Evolutionary conservation across 2,329 filamentous ascomycete species (phyloP), one percentile per base, ranked within the genome.

Genomic region (Anisogramma anomala): DNA sequence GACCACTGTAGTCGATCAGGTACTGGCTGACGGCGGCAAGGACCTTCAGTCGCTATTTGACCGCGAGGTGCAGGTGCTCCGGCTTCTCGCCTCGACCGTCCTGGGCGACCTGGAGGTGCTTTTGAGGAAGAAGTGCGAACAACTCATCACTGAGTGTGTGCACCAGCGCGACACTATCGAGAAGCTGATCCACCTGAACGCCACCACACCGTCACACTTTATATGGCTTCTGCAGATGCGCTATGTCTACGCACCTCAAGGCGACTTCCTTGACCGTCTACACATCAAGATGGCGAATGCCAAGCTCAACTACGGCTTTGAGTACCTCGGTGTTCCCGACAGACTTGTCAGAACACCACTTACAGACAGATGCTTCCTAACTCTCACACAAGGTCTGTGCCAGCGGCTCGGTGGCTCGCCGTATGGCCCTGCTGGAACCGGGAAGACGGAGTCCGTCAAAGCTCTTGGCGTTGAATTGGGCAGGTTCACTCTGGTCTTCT

Each of bases 401-500:
- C 91, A 99, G 61, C 79, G 87, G 53, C 77, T 99, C 28, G 91
- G 91, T 65, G 91, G 93, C 40, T 98, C 93, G 36, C 91, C 91
- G 0, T 98, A 98, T 55, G 91, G 91, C 38, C 91, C 91, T 50
- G 91, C 91, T 45, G 91, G 91, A 68, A 99, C 91, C 33, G 91
- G 91, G 60, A 99, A 99, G 65, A 99, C 91, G 0, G 91, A 99
- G 59, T 98, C 91, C 2, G 91, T 99, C 59, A 99, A 99, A 64
- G 91, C 91, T 15, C 74, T 99, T 19, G 93, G 91, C 68, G 75
- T 98, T 3, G 88, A 98, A 60, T 79, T 99, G 41, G 93, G 91
- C 58, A 81, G 93, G 46, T 99, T 98, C 60, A 98, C 93, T 2
- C 76, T 99, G 19, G 93, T 99, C 20, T 98, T 99, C 68, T 98